A percentile compares a stretch with the other conserved stretches of the same genome.
Conservation (phyloP, 202 grass and related monocot genomes). For the Cymbopogon flexuosus region DNA sequence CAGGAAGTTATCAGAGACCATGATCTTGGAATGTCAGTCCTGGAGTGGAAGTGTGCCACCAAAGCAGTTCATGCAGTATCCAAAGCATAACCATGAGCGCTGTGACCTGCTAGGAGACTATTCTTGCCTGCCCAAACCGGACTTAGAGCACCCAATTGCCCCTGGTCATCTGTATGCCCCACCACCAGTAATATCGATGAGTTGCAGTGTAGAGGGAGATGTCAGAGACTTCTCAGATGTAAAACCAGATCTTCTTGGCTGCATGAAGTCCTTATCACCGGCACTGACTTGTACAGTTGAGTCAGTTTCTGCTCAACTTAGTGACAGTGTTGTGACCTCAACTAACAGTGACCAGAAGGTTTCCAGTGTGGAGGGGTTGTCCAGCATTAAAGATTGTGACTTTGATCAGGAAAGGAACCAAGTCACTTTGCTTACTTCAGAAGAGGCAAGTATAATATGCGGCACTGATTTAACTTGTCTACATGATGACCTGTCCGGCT, state of each 20-base stretch:
- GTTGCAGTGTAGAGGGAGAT: slow-evolving; percentile 47
- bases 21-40: slow-evolving; percentile 47
- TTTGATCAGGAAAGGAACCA: slow-evolving; percentile 40
- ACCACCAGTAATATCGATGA: slow-evolving; percentile 52
- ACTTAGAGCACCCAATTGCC: slow-evolving; percentile 40
- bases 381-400: slow-evolving; percentile 44
- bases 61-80: slow-evolving; percentile 87
- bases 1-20: slow-evolving; percentile 49
- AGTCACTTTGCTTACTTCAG: slow-evolving; percentile 22
- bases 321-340: slow-evolving; percentile 38
- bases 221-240: slow-evolving; percentile 47
- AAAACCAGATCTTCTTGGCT: slow-evolving; percentile 55
- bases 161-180: slow-evolving; percentile 35
- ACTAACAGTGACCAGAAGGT: slow-evolving; percentile 38
- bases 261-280: slow-evolving; percentile 54
- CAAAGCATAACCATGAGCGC: slow-evolving; percentile 66
- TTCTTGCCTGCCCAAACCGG: slow-evolving; percentile 67
- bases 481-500: slow-evolving; percentile 50
- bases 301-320: slow-evolving; percentile 59
- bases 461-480: slow-evolving; percentile 49
- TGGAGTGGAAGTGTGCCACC: slow-evolving; percentile 45
- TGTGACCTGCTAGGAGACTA: slow-evolving; percentile 70
- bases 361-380: slow-evolving; percentile 42
- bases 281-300: slow-evolving; percentile 57
- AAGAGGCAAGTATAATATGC: slow-evolving; percentile 39